Evolutionary conservation across 2,329 filamentous ascomycete genomes (phyloP).

Genomic region (Ophiobolus disseminans): DNA sequence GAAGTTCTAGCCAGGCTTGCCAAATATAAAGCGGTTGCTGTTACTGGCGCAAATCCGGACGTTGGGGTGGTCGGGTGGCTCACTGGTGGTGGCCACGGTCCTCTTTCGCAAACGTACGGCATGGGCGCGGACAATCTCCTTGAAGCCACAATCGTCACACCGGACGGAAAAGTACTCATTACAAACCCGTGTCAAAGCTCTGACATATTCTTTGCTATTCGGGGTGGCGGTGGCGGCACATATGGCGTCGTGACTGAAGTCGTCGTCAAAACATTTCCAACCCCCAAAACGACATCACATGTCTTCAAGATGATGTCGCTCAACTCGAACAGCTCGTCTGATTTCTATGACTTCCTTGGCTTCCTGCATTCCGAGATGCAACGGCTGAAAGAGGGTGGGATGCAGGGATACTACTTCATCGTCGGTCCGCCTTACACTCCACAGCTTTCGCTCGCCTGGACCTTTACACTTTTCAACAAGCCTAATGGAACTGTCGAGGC

Average conservation of each 20-base stretch:
- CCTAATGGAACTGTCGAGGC: slow-evolving; percentile 25
- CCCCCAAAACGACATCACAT: slow-evolving; percentile 39
- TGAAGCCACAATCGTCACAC: slow-evolving; percentile 46
- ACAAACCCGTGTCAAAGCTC: slow-evolving; percentile 33
- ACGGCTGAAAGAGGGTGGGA: slow-evolving; percentile 32
- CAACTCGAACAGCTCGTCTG: slow-evolving; percentile 5
- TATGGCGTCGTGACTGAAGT: slow-evolving; percentile 48
- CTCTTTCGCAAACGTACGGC: slow-evolving; percentile 46
- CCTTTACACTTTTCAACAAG: slow-evolving; percentile 30
- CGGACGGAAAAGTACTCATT: slow-evolving; percentile 17
- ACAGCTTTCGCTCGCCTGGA: slow-evolving; percentile 23
- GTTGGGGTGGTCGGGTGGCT: slow-evolving; percentile 52
- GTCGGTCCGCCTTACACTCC: slow-evolving; percentile 25
- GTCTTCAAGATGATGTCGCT: slow-evolving; percentile 20
- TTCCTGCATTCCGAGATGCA: slow-evolving; percentile 32
- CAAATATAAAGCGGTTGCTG: slow-evolving; percentile 20
- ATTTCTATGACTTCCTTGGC: slow-evolving; percentile 30
- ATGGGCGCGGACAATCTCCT: slow-evolving; percentile 49
- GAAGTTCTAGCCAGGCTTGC: slow-evolving; percentile 24
- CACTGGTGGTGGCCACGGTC: slow-evolving; percentile 49
- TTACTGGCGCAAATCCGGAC: slow-evolving; percentile 31
- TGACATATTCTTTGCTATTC: slow-evolving; percentile 52
- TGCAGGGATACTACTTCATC: slow-evolving; percentile 38
- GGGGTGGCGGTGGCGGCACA: slow-evolving; percentile 52
- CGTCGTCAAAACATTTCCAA: slow-evolving; percentile 24